These are phyloP conservation scores for Taiwanofungus camphoratus DNA, from an alignment of 1,284 basidiomycete genomes.

Conservation along the genomic window DNA sequence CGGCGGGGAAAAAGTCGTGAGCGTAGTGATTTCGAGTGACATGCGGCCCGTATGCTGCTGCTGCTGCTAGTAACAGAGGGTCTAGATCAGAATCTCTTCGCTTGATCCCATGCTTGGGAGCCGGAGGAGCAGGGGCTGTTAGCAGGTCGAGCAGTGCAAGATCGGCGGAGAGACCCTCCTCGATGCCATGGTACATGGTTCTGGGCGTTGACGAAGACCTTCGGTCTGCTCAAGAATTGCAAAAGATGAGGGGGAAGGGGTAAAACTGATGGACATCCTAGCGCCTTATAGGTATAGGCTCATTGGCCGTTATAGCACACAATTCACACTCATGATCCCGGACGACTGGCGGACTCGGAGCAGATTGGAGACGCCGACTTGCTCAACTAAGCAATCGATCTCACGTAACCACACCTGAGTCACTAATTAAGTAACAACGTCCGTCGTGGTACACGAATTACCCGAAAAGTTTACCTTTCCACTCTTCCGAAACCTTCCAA, in stretches of 20 bases:
- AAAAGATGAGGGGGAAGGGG: too few relatives aligned
- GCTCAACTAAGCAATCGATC: slow-evolving; percentile 1
- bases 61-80: slow-evolving; percentile 67
- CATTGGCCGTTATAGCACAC: too few relatives aligned
- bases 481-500: neutral
- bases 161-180: slow-evolving; percentile 31
- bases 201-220: neutral
- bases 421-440: too few relatives aligned
- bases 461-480: neutral
- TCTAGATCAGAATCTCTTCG: slow-evolving; percentile 66
- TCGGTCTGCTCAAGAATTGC: neutral
- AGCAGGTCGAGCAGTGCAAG: slow-evolving; percentile 47
- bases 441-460: slow-evolving; percentile 1
- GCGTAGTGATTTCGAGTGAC: slow-evolving; percentile 74
- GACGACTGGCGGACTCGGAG: neutral
- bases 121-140: slow-evolving; percentile 37
- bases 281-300: too few relatives aligned
- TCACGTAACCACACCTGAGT: too few relatives aligned
- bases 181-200: slow-evolving; percentile 2
- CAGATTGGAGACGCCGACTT: neutral
- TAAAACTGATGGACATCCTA: too few relatives aligned
- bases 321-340: neutral
- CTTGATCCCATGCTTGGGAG: slow-evolving; percentile 34
- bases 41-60: slow-evolving; percentile 62
- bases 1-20: slow-evolving; percentile 63